Evolutionary conservation across 306 rosid species (phyloP).

Genomic region (Senna tora): DNA sequence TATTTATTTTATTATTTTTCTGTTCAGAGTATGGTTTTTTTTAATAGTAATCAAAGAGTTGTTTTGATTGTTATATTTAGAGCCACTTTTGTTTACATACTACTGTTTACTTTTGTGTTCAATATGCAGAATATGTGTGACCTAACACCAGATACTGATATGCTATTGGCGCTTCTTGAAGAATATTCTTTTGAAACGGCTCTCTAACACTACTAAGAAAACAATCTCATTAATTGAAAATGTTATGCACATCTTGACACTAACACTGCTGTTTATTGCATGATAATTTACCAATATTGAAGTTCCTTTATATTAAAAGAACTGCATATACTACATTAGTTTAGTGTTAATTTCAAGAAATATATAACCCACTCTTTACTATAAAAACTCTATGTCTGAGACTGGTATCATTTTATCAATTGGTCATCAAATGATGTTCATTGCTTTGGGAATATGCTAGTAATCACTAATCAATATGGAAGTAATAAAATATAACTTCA

Average conservation of each 20-base stretch:
- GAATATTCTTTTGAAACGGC: conserved; percentile 63
- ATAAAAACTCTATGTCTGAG: background rate
- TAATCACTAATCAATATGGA: too few species aligned
- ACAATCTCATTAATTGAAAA: background rate
- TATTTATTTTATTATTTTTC: background rate
- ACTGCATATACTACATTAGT: too few species aligned
- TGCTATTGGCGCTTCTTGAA: conserved; percentile 59
- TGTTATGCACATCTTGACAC: background rate
- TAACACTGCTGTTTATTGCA: conserved; percentile 27
- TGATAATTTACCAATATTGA: background rate
- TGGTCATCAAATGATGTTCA: too few species aligned
- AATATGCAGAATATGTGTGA: conserved; percentile 72
- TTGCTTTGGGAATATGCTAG: too few species aligned
- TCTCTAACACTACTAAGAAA: conserved; percentile 15
- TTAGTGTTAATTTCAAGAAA: background rate
- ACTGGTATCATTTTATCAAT: background rate
- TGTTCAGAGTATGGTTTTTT: background rate
- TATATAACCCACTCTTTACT: background rate
- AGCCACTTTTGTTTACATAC: background rate
- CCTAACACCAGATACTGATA: conserved; percentile 60
- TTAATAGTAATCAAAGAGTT: background rate
- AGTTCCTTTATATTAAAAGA: too few species aligned
- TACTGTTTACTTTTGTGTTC: conserved; percentile 4
- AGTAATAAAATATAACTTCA: too few species aligned
- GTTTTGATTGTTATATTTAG: conserved; percentile 7